phyloP scores from a whole-genome alignment of 2,329 filamentous ascomycete species.

The Colletotrichum phormii region DNA sequence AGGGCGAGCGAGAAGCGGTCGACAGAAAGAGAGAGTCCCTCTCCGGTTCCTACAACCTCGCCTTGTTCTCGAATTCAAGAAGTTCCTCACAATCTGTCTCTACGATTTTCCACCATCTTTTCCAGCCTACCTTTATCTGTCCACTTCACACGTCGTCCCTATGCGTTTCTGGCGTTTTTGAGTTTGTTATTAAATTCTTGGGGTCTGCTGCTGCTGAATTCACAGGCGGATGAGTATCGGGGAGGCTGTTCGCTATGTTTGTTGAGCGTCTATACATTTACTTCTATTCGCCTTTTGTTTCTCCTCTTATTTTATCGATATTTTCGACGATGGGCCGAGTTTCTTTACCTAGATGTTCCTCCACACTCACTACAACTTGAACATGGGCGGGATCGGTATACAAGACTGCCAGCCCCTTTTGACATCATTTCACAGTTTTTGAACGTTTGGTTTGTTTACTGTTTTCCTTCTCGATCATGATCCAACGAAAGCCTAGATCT shows the following conservation, averaged over 20 bases:
- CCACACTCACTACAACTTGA: neutral
- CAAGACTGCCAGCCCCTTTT: neutral
- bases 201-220: neutral
- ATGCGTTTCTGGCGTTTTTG: constrained; percentile 13
- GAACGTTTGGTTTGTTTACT: neutral
- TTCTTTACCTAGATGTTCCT: constrained; percentile 12
- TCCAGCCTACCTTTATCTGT: neutral
- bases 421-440: neutral
- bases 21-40: neutral
- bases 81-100: constrained; percentile 23
- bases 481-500: constrained; percentile 1
- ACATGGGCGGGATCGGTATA: neutral
- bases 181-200: neutral
- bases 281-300: neutral
- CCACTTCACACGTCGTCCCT: neutral
- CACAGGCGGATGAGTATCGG: neutral
- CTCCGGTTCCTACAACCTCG: constrained; percentile 26
- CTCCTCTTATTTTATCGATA: neutral
- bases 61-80: constrained; percentile 35
- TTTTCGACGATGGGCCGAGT: neutral
- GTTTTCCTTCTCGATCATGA: neutral
- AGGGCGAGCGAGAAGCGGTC: constrained; percentile 8
- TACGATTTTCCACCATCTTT: neutral
- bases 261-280: constrained; percentile 10
- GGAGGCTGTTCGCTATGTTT: neutral